Base-by-base conservation (phyloP, 805 yeast genomes). In the Yarrowia bubula region DNA sequence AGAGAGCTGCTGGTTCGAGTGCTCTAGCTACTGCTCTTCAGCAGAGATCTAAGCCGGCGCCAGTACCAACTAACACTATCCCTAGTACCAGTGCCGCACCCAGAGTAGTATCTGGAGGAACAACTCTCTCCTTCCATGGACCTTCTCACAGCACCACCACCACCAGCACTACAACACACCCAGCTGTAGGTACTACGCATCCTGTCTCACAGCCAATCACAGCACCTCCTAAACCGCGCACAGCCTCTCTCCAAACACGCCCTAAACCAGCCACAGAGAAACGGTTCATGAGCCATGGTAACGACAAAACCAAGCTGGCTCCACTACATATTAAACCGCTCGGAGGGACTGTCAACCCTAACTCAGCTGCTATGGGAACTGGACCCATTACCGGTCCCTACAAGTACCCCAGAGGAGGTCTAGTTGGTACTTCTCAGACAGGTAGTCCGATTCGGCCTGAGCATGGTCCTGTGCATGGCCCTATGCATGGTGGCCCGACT, bases 211-310 rank as follows among this genome's bases (percentile, higher is more conserved):
- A 38, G n/a, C 42, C 17, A 38, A 15, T 38, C 42, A 38, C 42
- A 47, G 53, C 37, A 47, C 53, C 4, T 47, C 53, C 32, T 11
- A 53, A 39, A 4, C 44, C 60, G 7, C n/a, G 39, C 35, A 41
- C 61, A 2, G 61, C 31, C 1, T 42, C 47, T n/a, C 47, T 55
- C 1, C 47, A 55, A 8, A 55, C 38, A 1, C 61, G 61, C 1
- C 61, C 41, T 1, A 55, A 55, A n/a, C 47, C 61, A 1, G 10
- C 47, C 8, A 15, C 61, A 8, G 61, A 55, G 31, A 55, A 41
- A 41, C 61, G 61, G 42, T 55, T 39, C 61, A 39, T 55, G 47
- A 55, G 61, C 47, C 61, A 55, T 18, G 61, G 61, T 15, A 55
- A 31, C 61, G 61, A 41, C 11, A 55, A 55, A 22, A 11, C 37